Evolutionary conservation across 441 rosid genomes (phyloP), one percentile per base, ranked within the genome.

Genomic region (Pelargonium citronellum): DNA sequence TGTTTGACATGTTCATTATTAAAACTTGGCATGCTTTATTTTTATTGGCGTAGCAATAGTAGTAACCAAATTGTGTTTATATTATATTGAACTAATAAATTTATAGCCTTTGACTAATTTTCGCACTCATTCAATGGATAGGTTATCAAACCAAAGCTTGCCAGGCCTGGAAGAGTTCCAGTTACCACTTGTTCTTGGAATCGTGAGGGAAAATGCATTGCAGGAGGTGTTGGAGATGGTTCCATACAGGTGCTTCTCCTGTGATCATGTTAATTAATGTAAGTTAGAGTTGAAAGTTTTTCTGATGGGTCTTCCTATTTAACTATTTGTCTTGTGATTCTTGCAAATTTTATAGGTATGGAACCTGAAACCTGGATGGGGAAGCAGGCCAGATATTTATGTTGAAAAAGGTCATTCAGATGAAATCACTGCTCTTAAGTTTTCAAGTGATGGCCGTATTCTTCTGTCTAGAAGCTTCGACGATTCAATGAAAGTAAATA

Each of bases 281-380:
- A 69, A 53, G 71, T 16, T 30, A 34, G 39, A 51, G 46, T 71
- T n/a, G 58, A 53, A 67, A 69, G 27, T 20, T 53, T 22, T 11
- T 60, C 0, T 37, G 55, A 19, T 30, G 64, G 34, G 10, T 69
- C 68, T 60, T 65, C 34, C 16, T 49, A 34, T 22, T 22, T 11
- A 27, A 8, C 67, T 60, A 58, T 27, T 58, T 58, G 30, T 20
- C 12, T 71, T 46, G 47, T n/a, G 16, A 24, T 27, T 51, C 43
- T 58, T 53, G 68, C 64, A 64, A 57, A 30, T 19, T 77, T 65
- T 70, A 67, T 80, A 94, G 99, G 72, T 90, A 70, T 95, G 98
- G 99, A 92, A 85, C 78, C 91, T 89, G 67, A 90, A 95, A 84
- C 93, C 96, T 0, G 99, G 98, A 73, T 92, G 99, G 98, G 99